Conservation (phyloP, 2,329 filamentous ascomycete genomes). For the Paecilomyces fulvus region DNA sequence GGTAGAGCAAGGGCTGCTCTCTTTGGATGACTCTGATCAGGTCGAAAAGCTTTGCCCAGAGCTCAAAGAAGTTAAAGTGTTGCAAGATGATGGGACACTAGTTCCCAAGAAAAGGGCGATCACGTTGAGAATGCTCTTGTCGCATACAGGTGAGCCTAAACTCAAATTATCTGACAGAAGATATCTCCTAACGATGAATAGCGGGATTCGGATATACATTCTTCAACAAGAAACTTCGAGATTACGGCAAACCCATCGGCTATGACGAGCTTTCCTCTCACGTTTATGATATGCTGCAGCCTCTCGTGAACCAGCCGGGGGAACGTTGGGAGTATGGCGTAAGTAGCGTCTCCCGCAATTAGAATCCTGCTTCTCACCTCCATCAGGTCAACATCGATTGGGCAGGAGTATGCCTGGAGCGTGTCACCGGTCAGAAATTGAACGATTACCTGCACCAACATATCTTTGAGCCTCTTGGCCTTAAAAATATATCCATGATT, state of each 20-base stretch:
- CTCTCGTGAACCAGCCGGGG: constrained; percentile 56
- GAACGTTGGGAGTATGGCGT: constrained; percentile 53
- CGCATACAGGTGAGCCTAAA: constrained; percentile 33
- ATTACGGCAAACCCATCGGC: constrained; percentile 43
- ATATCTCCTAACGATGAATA: constrained; percentile 14
- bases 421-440: constrained; percentile 36
- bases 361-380: neutral
- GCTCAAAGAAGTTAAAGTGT: constrained; percentile 33
- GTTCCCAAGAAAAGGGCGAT: constrained; percentile 42
- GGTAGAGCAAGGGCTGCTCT: constrained; percentile 35
- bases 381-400: constrained; percentile 45
- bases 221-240: constrained; percentile 41
- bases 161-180: neutral
- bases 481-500: constrained; percentile 49
- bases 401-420: constrained; percentile 44
- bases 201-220: constrained; percentile 53
- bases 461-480: constrained; percentile 41
- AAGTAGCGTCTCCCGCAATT: constrained; percentile 15
- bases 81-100: constrained; percentile 26
- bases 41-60: constrained; percentile 36
- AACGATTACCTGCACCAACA: constrained; percentile 44
- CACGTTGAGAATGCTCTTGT: constrained; percentile 51
- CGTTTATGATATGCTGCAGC: constrained; percentile 43
- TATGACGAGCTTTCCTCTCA: constrained; percentile 52
- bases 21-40: constrained; percentile 33